A percentile compares a stretch with the other conserved stretches of the same genome.
phyloP scores from a whole-genome alignment of 306 rosid species.

The Trifolium repens region DNA sequence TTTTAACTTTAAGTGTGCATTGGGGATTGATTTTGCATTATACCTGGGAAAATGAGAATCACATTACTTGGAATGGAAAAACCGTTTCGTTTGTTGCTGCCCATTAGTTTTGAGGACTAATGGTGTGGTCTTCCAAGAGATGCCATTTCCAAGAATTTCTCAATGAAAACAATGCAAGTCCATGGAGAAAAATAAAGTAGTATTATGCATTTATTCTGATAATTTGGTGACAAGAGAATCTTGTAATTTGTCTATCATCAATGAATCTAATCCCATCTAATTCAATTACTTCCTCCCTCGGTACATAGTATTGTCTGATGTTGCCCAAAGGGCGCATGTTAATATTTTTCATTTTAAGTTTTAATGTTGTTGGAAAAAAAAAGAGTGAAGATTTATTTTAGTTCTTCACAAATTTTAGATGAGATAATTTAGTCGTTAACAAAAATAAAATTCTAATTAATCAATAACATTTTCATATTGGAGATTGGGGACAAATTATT shows the following conservation, averaged over 20 bases:
- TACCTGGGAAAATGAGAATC: conserved; percentile 41
- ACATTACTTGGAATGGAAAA: conserved; percentile 33
- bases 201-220: neutral
- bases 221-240: neutral
- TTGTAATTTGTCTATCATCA: neutral
- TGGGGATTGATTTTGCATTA: conserved; percentile 34
- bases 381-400: no score
- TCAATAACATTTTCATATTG: no score
- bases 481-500: no score
- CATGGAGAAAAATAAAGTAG: neutral
- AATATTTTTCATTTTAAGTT: no score
- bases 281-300: neutral
- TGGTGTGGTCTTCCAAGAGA: conserved; percentile 52
- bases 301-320: no score
- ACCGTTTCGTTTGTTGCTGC: conserved; percentile 35
- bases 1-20: conserved; percentile 30
- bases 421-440: no score
- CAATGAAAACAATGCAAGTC: conserved; percentile 30
- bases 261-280: neutral
- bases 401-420: no score
- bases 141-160: conserved; percentile 44
- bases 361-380: no score
- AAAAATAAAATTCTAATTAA: no score
- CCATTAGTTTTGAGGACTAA: conserved; percentile 16
- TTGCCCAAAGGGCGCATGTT: no score